Conservation (phyloP, 2,329 filamentous ascomycete species). For the Pseudonectria buxi region DNA sequence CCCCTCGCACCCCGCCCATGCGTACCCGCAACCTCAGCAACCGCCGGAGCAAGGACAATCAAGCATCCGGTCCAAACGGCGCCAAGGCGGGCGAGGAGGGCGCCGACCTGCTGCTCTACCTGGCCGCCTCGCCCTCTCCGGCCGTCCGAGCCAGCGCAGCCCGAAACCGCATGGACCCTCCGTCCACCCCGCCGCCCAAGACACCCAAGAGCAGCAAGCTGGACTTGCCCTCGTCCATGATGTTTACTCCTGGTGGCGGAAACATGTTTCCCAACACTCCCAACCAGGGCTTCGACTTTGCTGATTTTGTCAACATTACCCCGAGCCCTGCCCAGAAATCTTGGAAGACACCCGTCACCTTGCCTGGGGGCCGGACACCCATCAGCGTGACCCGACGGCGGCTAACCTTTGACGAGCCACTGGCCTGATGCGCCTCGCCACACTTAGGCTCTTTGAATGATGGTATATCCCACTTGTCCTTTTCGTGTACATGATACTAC, state of each 20-base stretch:
- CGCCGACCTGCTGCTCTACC: conserved; percentile 71
- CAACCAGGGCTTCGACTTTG: conserved; percentile 80
- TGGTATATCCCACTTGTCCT: conserved; percentile 11
- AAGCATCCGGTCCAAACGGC: conserved; percentile 31
- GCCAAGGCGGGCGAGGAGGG: conserved; percentile 69
- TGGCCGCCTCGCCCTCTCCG: conserved; percentile 86
- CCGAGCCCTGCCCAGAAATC: conserved; percentile 86
- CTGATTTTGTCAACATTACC: conserved; percentile 96
- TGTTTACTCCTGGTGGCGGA: conserved; percentile 73
- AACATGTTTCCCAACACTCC: conserved; percentile 71
- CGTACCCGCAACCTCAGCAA: conserved; percentile 43
- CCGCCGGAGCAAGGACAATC: conserved; percentile 43
- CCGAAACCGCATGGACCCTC: conserved; percentile 52
- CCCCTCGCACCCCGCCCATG: conserved; percentile 75
- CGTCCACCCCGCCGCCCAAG: conserved; percentile 70
- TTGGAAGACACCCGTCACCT: conserved; percentile 72
- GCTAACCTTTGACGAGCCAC: conserved; percentile 73
- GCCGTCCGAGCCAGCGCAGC: conserved; percentile 48
- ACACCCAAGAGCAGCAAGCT: conserved; percentile 59
- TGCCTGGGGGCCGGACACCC: conserved; percentile 45
- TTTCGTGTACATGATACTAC: conserved; percentile 31
- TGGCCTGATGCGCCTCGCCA: conserved; percentile 6
- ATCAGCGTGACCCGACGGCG: conserved; percentile 64
- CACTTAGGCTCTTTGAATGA: conserved; percentile 7
- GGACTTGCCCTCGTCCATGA: conserved; percentile 74